Evolutionary conservation across 805 yeast species (phyloP), one percentile per base, ranked within the genome.

Genomic region (Yamadazyma laniorum): DNA sequence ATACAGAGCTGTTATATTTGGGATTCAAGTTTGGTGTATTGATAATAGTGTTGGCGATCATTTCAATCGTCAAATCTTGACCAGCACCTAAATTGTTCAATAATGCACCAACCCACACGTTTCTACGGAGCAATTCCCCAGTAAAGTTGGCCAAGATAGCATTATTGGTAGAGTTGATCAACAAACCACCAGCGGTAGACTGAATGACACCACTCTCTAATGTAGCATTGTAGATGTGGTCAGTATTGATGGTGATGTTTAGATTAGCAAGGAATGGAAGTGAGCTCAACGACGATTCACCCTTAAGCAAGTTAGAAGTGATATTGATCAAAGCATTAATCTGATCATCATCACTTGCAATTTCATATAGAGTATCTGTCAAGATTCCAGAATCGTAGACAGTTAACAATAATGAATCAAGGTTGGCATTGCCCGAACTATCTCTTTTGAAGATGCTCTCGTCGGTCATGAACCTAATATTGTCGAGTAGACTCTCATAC

Each of bases 81-180:
- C 67, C 67, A 21, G 52, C 42, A 18, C 72, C 71, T n/a, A 63
- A 40, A n/a, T 57, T 59, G 27, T 43, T 45, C 32, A 67, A 43
- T 8, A 65, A 33, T 31, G 51, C 37, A 3, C 63, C 50, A 15
- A 63, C 48, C 63, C 65, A 66, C 6, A 57, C 47, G 32, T 63
- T 40, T 15, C 53, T 47, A 11, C 50, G 50, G 27, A 67, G 49
- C 8, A 55, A 33, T 12, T 48, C 41, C 3, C 71, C 71, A 13
- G 55, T 30, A 12, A 48, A 33, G 22, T 49, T 54, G 1, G 67
- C 54, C 13, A 65, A 34, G 2, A 32, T 18, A 21, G 48, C 40
- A 25, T 64, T 48, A 41, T 64, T 61, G 16, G 53, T 45, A 9
- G 60, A 64, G 43, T 65, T 51, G 12, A 58, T 26, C 17, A 67